Conservation (phyloP, 2,329 filamentous ascomycete species). For the Daldinia sp. region DNA sequence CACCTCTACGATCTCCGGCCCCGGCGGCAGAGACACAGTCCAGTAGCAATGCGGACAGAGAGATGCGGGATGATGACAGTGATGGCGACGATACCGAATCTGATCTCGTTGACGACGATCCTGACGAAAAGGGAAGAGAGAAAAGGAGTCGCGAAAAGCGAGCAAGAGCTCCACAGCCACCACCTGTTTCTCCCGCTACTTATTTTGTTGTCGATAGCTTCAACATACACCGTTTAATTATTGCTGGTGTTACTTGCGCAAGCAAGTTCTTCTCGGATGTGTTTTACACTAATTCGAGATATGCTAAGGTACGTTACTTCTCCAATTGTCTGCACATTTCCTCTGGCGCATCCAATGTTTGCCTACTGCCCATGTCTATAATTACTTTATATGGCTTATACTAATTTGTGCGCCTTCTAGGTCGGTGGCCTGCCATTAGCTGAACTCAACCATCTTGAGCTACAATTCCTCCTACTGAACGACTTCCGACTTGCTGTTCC, state of each 20-base stretch:
- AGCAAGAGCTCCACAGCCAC: constrained; percentile 33
- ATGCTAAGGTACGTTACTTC: constrained; percentile 84
- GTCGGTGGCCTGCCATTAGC: constrained; percentile 92
- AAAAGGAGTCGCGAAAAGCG: constrained; percentile 47
- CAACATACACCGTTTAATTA: constrained; percentile 97
- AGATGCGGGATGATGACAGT: constrained; percentile 54
- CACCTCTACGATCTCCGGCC: constrained; percentile 45
- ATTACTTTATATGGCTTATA: neutral
- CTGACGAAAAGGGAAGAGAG: constrained; percentile 55
- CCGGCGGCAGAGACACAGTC: constrained; percentile 20
- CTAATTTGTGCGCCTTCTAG: constrained; percentile 61
- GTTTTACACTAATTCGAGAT: constrained; percentile 99
- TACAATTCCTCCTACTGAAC: constrained; percentile 95
- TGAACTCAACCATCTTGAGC: constrained; percentile 94
- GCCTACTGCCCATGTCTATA: neutral
- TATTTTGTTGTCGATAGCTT: constrained; percentile 98
- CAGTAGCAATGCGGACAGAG: constrained; percentile 48
- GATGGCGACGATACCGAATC: constrained; percentile 62
- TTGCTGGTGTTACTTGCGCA: constrained; percentile 95
- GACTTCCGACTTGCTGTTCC: constrained; percentile 94
- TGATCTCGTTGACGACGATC: constrained; percentile 63
- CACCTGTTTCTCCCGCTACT: constrained; percentile 57
- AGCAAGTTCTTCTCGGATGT: constrained; percentile 99
- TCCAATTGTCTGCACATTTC: neutral
- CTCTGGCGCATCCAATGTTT: neutral